Conservation (phyloP, 495 filamentous ascomycete species). For the Cercophora samala region DNA sequence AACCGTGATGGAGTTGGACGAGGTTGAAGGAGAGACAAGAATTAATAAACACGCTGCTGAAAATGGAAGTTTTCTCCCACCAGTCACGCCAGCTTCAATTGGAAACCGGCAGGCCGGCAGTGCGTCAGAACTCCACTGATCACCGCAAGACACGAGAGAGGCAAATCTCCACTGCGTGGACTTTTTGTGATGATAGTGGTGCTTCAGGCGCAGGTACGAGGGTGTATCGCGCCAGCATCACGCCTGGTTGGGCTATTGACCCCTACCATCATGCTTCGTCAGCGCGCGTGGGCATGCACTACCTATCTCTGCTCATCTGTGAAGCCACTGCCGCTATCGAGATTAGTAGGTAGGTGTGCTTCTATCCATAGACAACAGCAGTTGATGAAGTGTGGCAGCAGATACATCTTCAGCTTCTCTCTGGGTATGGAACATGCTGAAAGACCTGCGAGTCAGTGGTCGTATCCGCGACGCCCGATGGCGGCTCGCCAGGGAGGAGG, state of each 20-base stretch:
- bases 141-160: background rate
- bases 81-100: background rate
- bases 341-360: background rate
- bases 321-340: background rate
- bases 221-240: background rate
- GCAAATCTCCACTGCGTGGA: background rate
- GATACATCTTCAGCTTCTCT: background rate
- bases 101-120: background rate
- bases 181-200: background rate
- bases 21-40: background rate
- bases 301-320: background rate
- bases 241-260: background rate
- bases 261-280: background rate
- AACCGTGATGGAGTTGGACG: background rate
- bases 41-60: background rate
- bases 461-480: background rate
- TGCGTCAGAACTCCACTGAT: constrained; percentile 5
- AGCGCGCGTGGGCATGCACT: background rate
- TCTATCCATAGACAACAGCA: background rate
- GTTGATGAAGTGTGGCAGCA: too few relatives aligned
- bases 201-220: background rate
- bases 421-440: background rate
- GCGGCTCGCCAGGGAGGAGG: background rate
- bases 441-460: background rate
- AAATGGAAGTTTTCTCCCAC: background rate